Base-by-base conservation (phyloP, 768 basidiomycete species). In the Phylloporus sp. region DNA sequence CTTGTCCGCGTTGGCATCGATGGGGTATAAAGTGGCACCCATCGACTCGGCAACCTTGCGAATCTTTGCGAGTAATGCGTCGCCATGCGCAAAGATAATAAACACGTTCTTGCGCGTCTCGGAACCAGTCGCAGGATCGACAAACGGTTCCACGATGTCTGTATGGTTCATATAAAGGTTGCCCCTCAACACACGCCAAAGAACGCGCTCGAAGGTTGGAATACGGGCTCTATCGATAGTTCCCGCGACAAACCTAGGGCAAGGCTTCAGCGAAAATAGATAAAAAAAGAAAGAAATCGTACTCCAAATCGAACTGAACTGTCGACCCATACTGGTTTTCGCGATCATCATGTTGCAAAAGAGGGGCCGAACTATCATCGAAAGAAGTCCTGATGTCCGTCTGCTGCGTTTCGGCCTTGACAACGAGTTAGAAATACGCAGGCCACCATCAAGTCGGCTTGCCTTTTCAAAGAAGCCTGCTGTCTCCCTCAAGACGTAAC, bases 131-230 rank as follows among this genome's bases (percentile, higher is more conserved):
- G 74, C 76, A 13, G 93, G 87, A 62, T 98, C 91, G 47, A 91
- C 76, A 59, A 98, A 96, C 6, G 91, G 87, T 55, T 95, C 90
- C 31, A 79, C 76, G 56, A 99, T 98, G 68, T 98, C 94, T 44
- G 85, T 90, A 67, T 92, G 86, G 69, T 97, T 99, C 95, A 99
- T 98, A 73, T 95, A 99, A 18, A 99, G 75, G 65, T 99, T 98
- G 40, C 96, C 96, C 49, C 96, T 85, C 17, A 98, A 78, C 27
- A 98, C 90, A 56, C 96, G 90, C 96, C 96, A 99, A 39, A 98
- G 80, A 17, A 99, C 90, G 15, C 96, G 86, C 69, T 99, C 96
- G 44, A 99, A 97, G 6, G 91, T 94, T 1, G 89, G 80, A 60
- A 98, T 76, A 46, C 94, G 84, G 9, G 84, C 72, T 37, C 96